Base-by-base conservation (phyloP, 495 filamentous ascomycete genomes). In the Cercophora newfieldiana region DNA sequence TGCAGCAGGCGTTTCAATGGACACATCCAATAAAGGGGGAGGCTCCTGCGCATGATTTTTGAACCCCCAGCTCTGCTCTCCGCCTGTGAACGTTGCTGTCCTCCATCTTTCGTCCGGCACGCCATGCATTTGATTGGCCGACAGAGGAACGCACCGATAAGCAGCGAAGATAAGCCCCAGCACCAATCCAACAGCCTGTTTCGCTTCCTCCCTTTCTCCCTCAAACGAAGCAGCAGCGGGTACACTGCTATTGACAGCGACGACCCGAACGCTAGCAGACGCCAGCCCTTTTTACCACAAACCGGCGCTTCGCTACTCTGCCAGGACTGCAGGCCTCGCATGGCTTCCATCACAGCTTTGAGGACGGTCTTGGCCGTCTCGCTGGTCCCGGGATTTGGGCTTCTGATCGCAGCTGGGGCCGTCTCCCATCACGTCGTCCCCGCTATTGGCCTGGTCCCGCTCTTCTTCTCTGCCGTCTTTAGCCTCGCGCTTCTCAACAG, bases 311-410 rank as follows among this genome's bases (percentile, higher is more conserved):
- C 12, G 28, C 14, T 3, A 12, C 59, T 24, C 12, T 61, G 59
- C 37, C 19, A 48, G 12, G 31, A 18, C 22, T 61, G 59, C 59
- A n/a, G 5, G n/a, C 59, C 44, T 6, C 18, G 26, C 28, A 63
- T 63, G 60, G 56, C 59, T 65, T 8, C 64, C 25, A 47, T 61
- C 51, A 59, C 64, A 6, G 18, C 58, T n/a, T 73, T 81, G 54
- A 78, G 79, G 63, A 71, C 75, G 19, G 76, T 80, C 49, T 77
- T 80, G 33, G 72, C 75, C 57, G 72, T 80, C 58, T 75, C 82
- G 62, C 84, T 87, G 71, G 68, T 86, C 12, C 84, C 83, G 50
- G 83, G 83, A 56, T 85, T 87, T 63, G 79, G 81, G 3, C 77
- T 80, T n/a, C 75, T 73, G 47, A 61, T 82, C 56, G 67, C 72